Evolutionary conservation across 352 stramenopile genomes (phyloP), one percentile per base, ranked within the genome.

Genomic region (Pythium brachiatum): DNA sequence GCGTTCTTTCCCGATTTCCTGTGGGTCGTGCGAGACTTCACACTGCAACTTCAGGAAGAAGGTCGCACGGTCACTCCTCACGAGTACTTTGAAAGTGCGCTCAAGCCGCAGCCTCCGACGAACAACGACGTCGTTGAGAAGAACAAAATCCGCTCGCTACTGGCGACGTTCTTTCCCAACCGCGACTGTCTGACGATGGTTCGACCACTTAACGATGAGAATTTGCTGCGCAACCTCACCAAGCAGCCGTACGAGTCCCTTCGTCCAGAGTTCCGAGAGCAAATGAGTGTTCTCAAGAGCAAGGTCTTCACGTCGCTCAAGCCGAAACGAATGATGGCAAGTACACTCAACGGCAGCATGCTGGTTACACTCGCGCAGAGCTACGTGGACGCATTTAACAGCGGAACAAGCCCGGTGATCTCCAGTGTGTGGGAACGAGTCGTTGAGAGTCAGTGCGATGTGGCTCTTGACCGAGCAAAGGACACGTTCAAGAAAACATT

Each of bases 21-120:
- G 60, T 97, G 90, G 90, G 81, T 97, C 55, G 83, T 97, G 16
- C 77, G 90, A 13, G 90, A 97, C 64, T 97, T 97, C 55, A 92
- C 86, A 29, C 66, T 97, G 32, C 79, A 92, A 59, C 57, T 97
- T 46, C 74, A 91, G 47, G 85, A 95, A 46, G 88, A 94, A 41
- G 88, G 89, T 25, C 89, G 90, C 65, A 76, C 74, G 11, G 95
- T 97, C 64, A 90, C 86, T 25, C 78, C 86, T 26, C 89, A 86
- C 31, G 84, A 96, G 54, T 97, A 97, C 55, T 71, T 97, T 4
- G 88, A 96, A 63, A 93, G 85, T 51, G 83, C 90, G 27, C 71
- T 97, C 23, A 83, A 96, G 65, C 83, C 89, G 1, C 79, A 88
- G 53, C 79, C 81, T 39, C 81, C 80, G 15, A 87, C 89, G 60